Percentiles rank a stretch among this genome's conserved stretches.
These are phyloP conservation scores for Cymbomonas tetramitiformis DNA, from an alignment of 139 green algal genomes.

Conservation along the genomic window DNA sequence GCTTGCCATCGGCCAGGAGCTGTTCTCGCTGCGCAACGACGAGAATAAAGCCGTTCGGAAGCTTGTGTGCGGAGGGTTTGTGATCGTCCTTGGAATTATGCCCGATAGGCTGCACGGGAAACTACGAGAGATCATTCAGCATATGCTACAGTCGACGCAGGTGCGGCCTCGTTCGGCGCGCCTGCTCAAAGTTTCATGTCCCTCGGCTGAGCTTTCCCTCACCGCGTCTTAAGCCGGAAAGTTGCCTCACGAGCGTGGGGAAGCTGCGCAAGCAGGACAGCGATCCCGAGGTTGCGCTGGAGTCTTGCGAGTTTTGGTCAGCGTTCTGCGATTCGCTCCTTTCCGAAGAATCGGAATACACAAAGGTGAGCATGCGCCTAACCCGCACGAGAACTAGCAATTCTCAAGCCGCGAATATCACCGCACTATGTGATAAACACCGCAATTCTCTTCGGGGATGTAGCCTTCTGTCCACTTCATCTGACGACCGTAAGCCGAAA, in stretches of 20 bases:
- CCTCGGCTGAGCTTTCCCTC: too few species aligned
- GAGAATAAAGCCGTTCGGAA: conserved; percentile 44
- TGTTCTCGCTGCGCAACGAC: conserved; percentile 77
- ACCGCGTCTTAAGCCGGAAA: too few species aligned
- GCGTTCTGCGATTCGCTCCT: conserved; percentile 30
- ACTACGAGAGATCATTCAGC: conserved; percentile 72
- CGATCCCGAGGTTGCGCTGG: conserved; percentile 65
- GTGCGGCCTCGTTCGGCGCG: conserved; percentile 9
- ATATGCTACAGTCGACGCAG: conserved; percentile 80
- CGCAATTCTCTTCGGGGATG: too few species aligned
- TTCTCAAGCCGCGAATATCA: too few species aligned
- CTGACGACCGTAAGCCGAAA: too few species aligned
- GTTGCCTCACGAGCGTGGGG: too few species aligned
- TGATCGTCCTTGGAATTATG: conserved; percentile 50
- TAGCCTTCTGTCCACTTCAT: too few species aligned
- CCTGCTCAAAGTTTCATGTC: not conserved
- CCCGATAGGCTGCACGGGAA: conserved; percentile 56
- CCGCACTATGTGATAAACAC: too few species aligned
- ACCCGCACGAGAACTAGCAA: too few species aligned
- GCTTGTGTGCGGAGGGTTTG: conserved; percentile 68
- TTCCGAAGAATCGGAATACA: not conserved
- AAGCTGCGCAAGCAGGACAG: conserved; percentile 26
- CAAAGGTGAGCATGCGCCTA: too few species aligned
- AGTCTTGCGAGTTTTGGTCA: conserved; percentile 90
- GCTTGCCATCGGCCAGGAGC: conserved; percentile 44